A percentile compares a stretch with the other conserved stretches of the same genome.
These are phyloP conservation scores for Haberlea rhodopensis DNA, from an alignment of 257 asterid species.

Conservation along the genomic window DNA sequence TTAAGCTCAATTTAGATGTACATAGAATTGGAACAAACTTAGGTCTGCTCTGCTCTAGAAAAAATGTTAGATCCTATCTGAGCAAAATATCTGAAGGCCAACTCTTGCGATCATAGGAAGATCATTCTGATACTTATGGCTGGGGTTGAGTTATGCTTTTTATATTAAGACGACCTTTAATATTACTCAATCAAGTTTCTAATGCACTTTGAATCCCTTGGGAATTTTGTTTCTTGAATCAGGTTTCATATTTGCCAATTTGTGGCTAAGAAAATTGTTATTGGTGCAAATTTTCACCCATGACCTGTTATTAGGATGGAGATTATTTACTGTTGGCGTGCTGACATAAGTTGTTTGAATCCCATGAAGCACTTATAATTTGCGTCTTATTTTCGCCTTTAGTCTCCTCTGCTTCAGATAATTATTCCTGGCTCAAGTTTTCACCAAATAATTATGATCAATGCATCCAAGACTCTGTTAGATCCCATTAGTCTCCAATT, in stretches of 20 bases:
- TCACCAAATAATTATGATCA: conserved; percentile 1
- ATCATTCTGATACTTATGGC: not conserved
- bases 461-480: conserved; percentile 16
- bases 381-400: conserved; percentile 22
- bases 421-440: conserved; percentile 15
- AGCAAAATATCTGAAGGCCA: not conserved
- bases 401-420: not conserved
- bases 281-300: no score
- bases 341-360: conserved; percentile 7
- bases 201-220: not conserved
- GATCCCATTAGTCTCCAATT: conserved; percentile 12
- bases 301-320: not conserved
- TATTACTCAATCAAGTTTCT: not conserved
- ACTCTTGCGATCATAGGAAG: not conserved
- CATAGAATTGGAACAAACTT: not conserved
- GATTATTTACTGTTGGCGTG: conserved; percentile 6
- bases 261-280: no score
- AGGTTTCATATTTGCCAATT: no score
- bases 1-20: not conserved
- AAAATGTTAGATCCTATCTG: not conserved
- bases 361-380: not conserved
- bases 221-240: conserved; percentile 6
- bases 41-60: not conserved
- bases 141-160: not conserved
- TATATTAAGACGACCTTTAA: not conserved